Percentiles rank a stretch among this genome's conserved stretches.
phyloP scores from a whole-genome alignment of 106 monocot genomes.

The Dioscorea alata region DNA sequence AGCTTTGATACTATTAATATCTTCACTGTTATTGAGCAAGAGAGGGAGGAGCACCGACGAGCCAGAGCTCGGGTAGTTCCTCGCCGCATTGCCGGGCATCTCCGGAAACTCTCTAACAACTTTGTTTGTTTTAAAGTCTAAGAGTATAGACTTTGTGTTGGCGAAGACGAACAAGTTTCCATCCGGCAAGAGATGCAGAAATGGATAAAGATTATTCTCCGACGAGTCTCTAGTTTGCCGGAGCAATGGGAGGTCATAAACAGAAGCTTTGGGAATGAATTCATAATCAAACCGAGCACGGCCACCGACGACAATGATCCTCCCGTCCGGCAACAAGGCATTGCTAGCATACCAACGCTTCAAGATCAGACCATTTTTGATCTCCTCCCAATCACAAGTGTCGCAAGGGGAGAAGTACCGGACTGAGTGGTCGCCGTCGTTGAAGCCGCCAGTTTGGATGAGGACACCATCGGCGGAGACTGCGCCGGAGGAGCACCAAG shows the following conservation, averaged over 20 bases:
- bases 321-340: conserved; percentile 14
- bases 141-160: conserved; percentile 16
- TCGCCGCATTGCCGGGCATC: conserved; percentile 6
- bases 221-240: not conserved
- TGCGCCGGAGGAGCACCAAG: conserved; percentile 28
- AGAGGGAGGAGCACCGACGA: conserved; percentile 29
- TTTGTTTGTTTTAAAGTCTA: conserved; percentile 6
- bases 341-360: conserved; percentile 25
- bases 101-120: conserved; percentile 14
- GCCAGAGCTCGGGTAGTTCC: conserved; percentile 32
- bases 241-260: conserved; percentile 9
- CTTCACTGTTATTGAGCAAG: not conserved
- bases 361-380: not conserved
- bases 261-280: conserved; percentile 20
- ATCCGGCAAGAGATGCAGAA: conserved; percentile 25
- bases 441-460: conserved; percentile 18
- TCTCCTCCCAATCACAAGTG: conserved; percentile 20
- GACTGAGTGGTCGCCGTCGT: conserved; percentile 14
- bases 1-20: not conserved
- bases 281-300: conserved; percentile 21
- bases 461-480: conserved; percentile 15
- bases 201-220: conserved; percentile 39
- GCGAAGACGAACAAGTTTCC: conserved; percentile 35
- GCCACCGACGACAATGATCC: conserved; percentile 23
- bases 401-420: conserved; percentile 14